phyloP scores from a whole-genome alignment of 2,329 filamentous ascomycete species.

The Stagonosporopsis cucurbitacearum region DNA sequence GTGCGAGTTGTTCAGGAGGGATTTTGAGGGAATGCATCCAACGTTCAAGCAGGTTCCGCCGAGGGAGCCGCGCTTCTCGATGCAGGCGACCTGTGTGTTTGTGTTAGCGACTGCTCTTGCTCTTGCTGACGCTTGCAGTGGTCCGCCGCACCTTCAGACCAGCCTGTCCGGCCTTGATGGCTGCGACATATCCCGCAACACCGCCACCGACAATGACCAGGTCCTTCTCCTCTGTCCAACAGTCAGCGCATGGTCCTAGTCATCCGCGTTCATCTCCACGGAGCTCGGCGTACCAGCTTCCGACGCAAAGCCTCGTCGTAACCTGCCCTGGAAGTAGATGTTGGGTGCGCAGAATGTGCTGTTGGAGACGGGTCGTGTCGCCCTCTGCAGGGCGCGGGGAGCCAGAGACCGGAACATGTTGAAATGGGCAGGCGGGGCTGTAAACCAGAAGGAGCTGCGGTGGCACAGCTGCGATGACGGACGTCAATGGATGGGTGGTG shows the following conservation, averaged over 20 bases:
- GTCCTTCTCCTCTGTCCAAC: conserved; percentile 81
- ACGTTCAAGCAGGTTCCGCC: conserved; percentile 99
- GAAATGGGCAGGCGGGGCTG: conserved; percentile 29
- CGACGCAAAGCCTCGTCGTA: conserved; percentile 64
- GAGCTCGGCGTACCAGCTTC: conserved; percentile 54
- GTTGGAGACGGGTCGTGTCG: conserved; percentile 44
- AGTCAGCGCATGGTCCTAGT: conserved; percentile 43
- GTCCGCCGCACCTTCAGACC: conserved; percentile 78
- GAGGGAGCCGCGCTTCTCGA: conserved; percentile 95
- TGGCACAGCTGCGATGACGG: conserved; percentile 38
- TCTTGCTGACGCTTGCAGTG: background rate
- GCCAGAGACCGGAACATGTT: conserved; percentile 61
- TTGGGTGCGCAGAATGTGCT: conserved; percentile 50
- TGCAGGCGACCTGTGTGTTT: conserved; percentile 80
- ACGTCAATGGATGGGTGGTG: conserved; percentile 49
- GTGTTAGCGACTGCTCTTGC: conserved; percentile 18
- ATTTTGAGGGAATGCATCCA: conserved; percentile 99
- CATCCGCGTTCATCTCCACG: conserved; percentile 17
- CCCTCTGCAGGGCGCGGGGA: conserved; percentile 58
- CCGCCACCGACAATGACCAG: conserved; percentile 97
- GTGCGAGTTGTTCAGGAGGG: conserved; percentile 98
- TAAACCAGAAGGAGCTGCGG: conserved; percentile 39
- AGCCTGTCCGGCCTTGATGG: conserved; percentile 98
- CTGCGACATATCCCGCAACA: conserved; percentile 97
- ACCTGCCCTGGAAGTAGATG: conserved; percentile 58